Percentiles rank a stretch among this genome's conserved stretches.
Evolutionary conservation across 345 rosid species (phyloP).

Genomic region (Dipteronia dyeriana): DNA sequence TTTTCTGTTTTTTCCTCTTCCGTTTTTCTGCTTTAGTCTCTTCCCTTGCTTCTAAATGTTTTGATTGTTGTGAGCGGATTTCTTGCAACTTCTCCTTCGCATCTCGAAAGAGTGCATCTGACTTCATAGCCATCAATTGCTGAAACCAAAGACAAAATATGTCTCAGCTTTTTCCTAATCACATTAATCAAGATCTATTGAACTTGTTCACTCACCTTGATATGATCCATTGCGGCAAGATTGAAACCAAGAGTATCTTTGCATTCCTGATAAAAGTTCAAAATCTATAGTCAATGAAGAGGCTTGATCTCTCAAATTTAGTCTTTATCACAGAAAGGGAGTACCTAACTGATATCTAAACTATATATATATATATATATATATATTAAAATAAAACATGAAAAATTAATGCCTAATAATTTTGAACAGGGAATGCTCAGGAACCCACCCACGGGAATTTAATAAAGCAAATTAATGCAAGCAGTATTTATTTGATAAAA

Average conservation of each 20-base stretch:
- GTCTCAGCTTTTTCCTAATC: not conserved
- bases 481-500: not conserved
- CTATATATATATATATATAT: not conserved
- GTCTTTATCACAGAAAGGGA: not conserved
- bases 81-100: constrained; percentile 73
- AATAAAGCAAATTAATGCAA: not conserved
- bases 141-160: constrained; percentile 28
- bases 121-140: constrained; percentile 89
- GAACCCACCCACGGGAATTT: not conserved
- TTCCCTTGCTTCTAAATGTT: constrained; percentile 47
- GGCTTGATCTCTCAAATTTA: not conserved
- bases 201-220: constrained; percentile 50
- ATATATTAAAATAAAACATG: too few species aligned
- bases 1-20: constrained; percentile 69
- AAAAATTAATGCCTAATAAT: not conserved
- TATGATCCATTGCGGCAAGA: constrained; percentile 96
- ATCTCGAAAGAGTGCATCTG: constrained; percentile 82
- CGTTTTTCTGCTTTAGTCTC: constrained; percentile 58
- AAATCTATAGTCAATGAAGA: constrained; percentile 1
- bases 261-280: constrained; percentile 56
- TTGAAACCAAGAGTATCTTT: constrained; percentile 90
- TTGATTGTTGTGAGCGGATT: constrained; percentile 56
- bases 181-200: not conserved
- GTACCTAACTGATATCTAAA: not conserved
- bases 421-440: not conserved